Base-by-base conservation (phyloP, 352 stramenopile genomes). In the Globisporangium nagaii region DNA sequence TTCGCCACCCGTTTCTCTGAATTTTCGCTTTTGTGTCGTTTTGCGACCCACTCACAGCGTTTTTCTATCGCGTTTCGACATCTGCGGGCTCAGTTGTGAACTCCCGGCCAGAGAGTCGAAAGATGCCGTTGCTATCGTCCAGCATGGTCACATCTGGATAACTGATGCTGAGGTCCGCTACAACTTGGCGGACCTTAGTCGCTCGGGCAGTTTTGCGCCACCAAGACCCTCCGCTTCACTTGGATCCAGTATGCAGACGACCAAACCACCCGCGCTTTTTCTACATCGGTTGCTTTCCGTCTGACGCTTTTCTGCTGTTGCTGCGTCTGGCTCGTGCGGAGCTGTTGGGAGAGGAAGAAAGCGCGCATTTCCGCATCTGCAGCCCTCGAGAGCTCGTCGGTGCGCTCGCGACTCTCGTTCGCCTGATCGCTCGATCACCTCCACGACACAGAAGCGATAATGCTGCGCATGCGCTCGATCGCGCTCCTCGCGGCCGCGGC, bases 391-490 rank as follows among this genome's bases (percentile, higher is more conserved):
- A 50, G 43, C 27, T 37, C 43, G 13, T 36, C 19, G 25, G 19
- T 36, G 37, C 25, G 37, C n/a, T n/a, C n/a, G n/a, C n/a, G n/a
- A n/a, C n/a, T n/a, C n/a, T n/a, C n/a, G n/a, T n/a, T n/a, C n/a
- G 25, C 43, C 17, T 25, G n/a, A 15, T 25, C 20, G 15, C 12
- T 25, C 3, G 4, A 4, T 17, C 13, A n/a, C n/a, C n/a, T n/a
- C n/a, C n/a, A n/a, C n/a, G n/a, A n/a, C n/a, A n/a, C n/a, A n/a
- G n/a, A n/a, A 35, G 11, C 7, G 15, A 11, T 30, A 44, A 56
- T 56, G 48, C 48, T 56, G 25, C 19, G 10, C 24, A 56, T 34
- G 53, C 53, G 53, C 35, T 51, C 44, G 24, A 27, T 60, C 42
- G 47, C 53, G 34, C 34, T 60, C 32, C 53, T 60, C 34, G 43